Base-by-base conservation (phyloP, 768 basidiomycete genomes). In the Pholiota conissans region DNA sequence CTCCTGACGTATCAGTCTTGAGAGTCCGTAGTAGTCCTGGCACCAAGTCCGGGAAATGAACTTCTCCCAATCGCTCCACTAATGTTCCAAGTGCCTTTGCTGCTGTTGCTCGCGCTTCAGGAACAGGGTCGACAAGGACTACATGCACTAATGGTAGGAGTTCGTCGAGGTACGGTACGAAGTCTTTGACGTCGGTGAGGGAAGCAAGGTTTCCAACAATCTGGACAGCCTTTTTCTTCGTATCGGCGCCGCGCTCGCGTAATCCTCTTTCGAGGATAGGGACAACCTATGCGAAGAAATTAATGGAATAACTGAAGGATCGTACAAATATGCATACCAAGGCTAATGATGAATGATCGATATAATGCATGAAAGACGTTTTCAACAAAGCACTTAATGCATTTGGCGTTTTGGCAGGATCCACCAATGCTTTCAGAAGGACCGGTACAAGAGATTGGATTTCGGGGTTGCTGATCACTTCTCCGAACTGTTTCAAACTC, bases 141-240 rank as follows among this genome's bases (percentile, higher is more conserved):
- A 85, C 74, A 65, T 97, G 95, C 0, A 99, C 91, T 71, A 97
- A 79, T 0, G 97, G 97, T 35, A 98, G 75, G 18, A 98, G 82
- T 34, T 86, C 84, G 24, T 86, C 81, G n/a, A 99, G 81, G 69
- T 99, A 98, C 0, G 97, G 95, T 13, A 96, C 87, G 65, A 98
- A 94, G 70, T 98, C 97, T 66, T 89, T 91, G 0, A 91, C 83
- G 60, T 93, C 91, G 1, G 92, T 94, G 47, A 94, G 76, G 1
- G 91, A 93, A 1, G 93, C 91, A 57, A 98, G 82, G 70, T 98
- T 98, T n/a, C 97, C 97, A 45, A 98, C 92, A 58, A 98, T 98
- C 71, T 95, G 95, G 0, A 91, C 93, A 14, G 95, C 93, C 71
- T 94, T 96, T 71, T 90, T 91, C 77, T 98, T 98, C 11, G 87